Evolutionary conservation across 768 basidiomycete species (phyloP), one percentile per base, ranked within the genome.

Genomic region (Podaxis sp.): DNA sequence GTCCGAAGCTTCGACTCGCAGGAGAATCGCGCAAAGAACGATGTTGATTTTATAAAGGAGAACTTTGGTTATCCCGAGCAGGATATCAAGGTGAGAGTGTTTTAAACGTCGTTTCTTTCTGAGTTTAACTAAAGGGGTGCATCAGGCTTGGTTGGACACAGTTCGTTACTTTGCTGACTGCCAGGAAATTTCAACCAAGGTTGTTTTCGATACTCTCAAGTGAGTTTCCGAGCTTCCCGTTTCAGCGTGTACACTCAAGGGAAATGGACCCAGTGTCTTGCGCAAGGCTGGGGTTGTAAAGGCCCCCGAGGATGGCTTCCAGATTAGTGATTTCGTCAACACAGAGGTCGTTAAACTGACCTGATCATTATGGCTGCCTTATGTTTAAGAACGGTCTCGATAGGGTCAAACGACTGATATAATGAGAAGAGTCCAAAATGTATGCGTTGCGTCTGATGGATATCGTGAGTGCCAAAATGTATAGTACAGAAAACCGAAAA

Each of bases 61-160:
- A 86, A 83, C 56, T 97, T 96, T 67, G 90, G 90, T 0, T 96
- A 98, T 69, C 81, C 85, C 2, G 84, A 88, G 60, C 83, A 87
- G 62, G 96, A 99, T 72, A 87, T 98, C 66, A 78, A 86, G 77
- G 93, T 89, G 41, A 48, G 65, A 62, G 30, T 17, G 3, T 41
- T 56, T 1, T 1, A 13, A 46, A 13, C 58, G 13, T 5, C 49
- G 20, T 50, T 50, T 22, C 1, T 48, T 17, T 4, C 49, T 33
- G 7, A 20, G 15, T 7, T 30, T 24, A n/a, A 22, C 11, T 6
- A 22, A 10, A 13, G 52, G 0, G 24, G 6, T 44, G 48, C 13
- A 17, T n/a, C 44, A 91, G 91, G 87, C 87, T 22, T 96, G 95
- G 95, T 77, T 96, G 66, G 77, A 82, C 68, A 90, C 90, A 4